Base-by-base conservation (phyloP, 805 yeast genomes). In the Lachancea meyersii region DNA sequence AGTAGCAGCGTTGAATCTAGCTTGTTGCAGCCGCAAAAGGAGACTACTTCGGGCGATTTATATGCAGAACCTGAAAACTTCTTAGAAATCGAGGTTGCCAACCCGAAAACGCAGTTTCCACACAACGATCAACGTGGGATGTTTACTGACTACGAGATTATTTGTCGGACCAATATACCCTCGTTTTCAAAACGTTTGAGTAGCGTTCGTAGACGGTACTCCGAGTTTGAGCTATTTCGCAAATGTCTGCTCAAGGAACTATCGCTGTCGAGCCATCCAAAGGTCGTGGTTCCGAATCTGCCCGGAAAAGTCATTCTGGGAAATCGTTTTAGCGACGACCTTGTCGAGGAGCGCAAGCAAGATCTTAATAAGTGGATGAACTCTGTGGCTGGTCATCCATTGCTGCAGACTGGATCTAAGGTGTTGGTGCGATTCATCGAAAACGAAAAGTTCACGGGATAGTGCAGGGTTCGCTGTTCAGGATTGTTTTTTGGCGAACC, bases 31-130 rank as follows among this genome's bases (percentile, higher is more conserved):
- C 63, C 48, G 16, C 60, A 58, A 35, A 48, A 46, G 27, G 31
- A 38, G 35, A 57, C 47, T 59, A 74, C 68, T 51, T 73, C 71
- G 46, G 84, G 78, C 49, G 95, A 87, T 54, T 73, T 85, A 33
- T 93, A 93, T 58, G 96, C 94, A 0, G 95, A 85, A 54, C 97
- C 97, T 0, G 97, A 93, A 63, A 86, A 87, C 65, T 86, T 88
- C 57, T 72, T 91, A 31, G 98, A 91, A 64, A 80, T 93, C 27
- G 97, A 89, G 62, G 95, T 88, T 46, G 46, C 70, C 43, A 49
- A 56, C 35, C 64, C 67, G 1, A 53, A 44, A 37, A 60, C 63
- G 5, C 63, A 60, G 33, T 45, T 54, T 50, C 67, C 53, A 41
- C 67, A 44, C 75, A 26, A 45, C 11, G 51, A 50, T 22, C 42